Conservation (phyloP, 768 basidiomycete genomes). For the Boletus barrowsii region DNA sequence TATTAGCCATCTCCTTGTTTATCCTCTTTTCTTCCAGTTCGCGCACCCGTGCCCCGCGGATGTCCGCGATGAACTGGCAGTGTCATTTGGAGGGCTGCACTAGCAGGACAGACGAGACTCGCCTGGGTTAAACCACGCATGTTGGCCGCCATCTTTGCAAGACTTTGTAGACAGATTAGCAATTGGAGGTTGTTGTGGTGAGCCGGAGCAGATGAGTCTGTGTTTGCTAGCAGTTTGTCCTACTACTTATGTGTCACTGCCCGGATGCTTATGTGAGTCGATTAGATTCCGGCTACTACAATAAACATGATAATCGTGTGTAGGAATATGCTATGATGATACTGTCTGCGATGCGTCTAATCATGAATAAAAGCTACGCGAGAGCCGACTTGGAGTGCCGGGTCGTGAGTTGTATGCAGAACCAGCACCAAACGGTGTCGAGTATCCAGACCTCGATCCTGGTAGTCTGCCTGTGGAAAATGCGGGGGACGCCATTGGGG, state of each 20-base stretch:
- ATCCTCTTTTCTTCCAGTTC: constrained; percentile 98
- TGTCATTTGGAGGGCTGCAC: constrained; percentile 6
- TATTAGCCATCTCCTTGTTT: constrained; percentile 99
- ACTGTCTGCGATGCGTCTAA: constrained; percentile 6
- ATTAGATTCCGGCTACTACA: too few relatives aligned
- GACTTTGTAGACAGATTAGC: neutral
- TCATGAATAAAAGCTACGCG: constrained; percentile 36
- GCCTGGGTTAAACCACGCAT: constrained; percentile 96
- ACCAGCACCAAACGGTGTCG: constrained; percentile 49
- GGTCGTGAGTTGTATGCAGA: constrained; percentile 56
- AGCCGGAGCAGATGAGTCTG: neutral
- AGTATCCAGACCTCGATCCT: constrained; percentile 54
- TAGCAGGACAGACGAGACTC: constrained; percentile 20
- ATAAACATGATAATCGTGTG: constrained; percentile 9
- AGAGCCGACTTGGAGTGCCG: constrained; percentile 58
- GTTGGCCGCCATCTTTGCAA: constrained; percentile 68
- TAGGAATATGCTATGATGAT: constrained; percentile 12
- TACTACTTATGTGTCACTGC: too few relatives aligned
- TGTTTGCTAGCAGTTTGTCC: too few relatives aligned
- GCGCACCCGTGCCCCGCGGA: constrained; percentile 92
- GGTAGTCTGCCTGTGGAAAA: constrained; percentile 37
- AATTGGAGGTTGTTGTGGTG: neutral
- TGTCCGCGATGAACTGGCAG: constrained; percentile 93
- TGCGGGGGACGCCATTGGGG: constrained; percentile 56
- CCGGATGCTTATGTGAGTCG: too few relatives aligned